phyloP scores from a whole-genome alignment of 73 alveolate species.

The Paraurostyla sp. region DNA sequence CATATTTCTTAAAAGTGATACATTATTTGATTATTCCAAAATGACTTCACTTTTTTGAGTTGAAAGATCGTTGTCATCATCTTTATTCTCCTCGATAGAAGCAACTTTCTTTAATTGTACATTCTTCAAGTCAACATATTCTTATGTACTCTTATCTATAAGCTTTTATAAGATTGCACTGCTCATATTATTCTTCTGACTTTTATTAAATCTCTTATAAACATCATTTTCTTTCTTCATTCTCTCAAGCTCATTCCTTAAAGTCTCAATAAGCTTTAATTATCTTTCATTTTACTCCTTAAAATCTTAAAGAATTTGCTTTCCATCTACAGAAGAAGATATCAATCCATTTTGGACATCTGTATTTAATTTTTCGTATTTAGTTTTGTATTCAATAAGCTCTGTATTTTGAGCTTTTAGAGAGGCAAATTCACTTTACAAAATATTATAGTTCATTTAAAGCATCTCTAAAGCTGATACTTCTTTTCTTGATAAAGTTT shows the following conservation, averaged over 20 bases:
- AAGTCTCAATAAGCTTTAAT: slow-evolving; percentile 25
- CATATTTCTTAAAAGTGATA: background rate
- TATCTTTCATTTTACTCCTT: slow-evolving; percentile 37
- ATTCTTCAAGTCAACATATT: slow-evolving; percentile 26
- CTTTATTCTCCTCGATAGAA: background rate
- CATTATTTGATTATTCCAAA: slow-evolving; percentile 20
- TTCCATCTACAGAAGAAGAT: background rate
- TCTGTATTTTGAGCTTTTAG: slow-evolving; percentile 37
- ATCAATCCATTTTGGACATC: background rate
- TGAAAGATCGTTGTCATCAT: background rate
- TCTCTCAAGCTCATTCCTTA: slow-evolving; percentile 31
- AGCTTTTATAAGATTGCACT: background rate
- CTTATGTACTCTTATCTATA: slow-evolving; percentile 21
- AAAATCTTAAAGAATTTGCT: background rate
- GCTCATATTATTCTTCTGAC: background rate
- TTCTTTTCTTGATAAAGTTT: slow-evolving; percentile 19
- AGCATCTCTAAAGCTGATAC: background rate
- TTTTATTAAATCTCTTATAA: slow-evolving; percentile 25
- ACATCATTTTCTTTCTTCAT: slow-evolving; percentile 47
- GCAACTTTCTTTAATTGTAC: slow-evolving; percentile 36
- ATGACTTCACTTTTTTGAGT: slow-evolving; percentile 18
- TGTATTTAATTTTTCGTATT: slow-evolving; percentile 14
- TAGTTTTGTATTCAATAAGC: slow-evolving; percentile 7
- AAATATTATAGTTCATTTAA: slow-evolving; percentile 12
- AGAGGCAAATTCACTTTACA: background rate